Percentiles rank a stretch among this genome's conserved stretches.
Evolutionary conservation across 1,284 basidiomycete species (phyloP).

Genomic region (Cryptococcus wingfieldii): DNA sequence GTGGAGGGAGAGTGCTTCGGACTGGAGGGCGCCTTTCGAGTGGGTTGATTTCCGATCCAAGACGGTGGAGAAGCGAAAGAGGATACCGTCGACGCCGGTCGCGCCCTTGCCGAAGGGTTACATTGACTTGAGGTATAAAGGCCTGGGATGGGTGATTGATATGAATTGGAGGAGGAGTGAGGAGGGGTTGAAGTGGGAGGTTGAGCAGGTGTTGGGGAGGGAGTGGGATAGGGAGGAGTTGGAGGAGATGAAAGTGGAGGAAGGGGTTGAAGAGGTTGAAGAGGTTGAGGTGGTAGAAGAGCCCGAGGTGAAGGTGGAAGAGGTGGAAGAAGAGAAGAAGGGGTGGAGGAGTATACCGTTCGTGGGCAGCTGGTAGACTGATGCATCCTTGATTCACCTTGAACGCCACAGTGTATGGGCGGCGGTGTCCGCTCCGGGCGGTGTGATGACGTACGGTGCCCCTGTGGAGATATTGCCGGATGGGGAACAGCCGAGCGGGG

Average conservation of each 20-base stretch:
- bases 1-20: neutral
- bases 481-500: no score
- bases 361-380: constrained; percentile 7
- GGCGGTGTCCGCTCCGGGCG: neutral
- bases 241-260: neutral
- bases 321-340: neutral
- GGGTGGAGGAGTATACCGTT: constrained; percentile 11
- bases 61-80: neutral
- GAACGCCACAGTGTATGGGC: no score
- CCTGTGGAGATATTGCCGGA: no score
- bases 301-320: neutral
- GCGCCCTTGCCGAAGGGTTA: constrained; percentile 14
- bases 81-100: neutral
- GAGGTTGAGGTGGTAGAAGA: neutral
- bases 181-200: constrained; percentile 38
- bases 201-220: constrained; percentile 19
- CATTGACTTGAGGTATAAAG: constrained; percentile 31
- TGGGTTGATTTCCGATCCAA: neutral
- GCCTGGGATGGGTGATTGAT: constrained; percentile 38
- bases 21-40: neutral
- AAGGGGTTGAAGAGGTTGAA: neutral
- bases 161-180: constrained; percentile 33
- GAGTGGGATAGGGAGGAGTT: constrained; percentile 9
- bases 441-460: neutral
- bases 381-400: no score